Evolutionary conservation across 2,329 filamentous ascomycete species (phyloP).

Genomic region (Fusarium foetens): DNA sequence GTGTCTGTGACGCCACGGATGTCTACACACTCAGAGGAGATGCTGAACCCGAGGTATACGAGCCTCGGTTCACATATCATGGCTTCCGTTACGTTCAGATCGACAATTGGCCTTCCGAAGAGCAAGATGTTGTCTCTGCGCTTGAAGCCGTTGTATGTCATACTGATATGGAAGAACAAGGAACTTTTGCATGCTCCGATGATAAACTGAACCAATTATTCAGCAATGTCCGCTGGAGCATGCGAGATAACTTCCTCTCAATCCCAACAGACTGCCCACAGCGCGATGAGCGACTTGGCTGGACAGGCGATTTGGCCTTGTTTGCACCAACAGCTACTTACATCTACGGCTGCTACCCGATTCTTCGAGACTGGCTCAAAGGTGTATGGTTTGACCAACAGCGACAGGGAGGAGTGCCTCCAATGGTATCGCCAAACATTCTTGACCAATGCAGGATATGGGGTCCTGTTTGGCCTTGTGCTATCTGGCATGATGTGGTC

Average conservation of each 20-base stretch:
- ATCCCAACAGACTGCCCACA: conserved; percentile 69
- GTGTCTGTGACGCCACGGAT: conserved; percentile 60
- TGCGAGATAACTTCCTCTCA: conserved; percentile 67
- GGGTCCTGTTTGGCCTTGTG: conserved; percentile 43
- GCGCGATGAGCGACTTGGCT: conserved; percentile 64
- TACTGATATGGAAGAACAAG: conserved; percentile 63
- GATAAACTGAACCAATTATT: conserved; percentile 63
- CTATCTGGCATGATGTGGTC: conserved; percentile 57
- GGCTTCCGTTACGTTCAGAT: conserved; percentile 65
- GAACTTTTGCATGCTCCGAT: conserved; percentile 64
- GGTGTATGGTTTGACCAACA: conserved; percentile 38
- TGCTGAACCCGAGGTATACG: conserved; percentile 44
- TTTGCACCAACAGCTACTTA: conserved; percentile 64
- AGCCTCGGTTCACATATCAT: conserved; percentile 63
- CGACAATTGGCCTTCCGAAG: conserved; percentile 54
- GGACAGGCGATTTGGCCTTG: conserved; percentile 63
- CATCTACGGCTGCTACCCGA: conserved; percentile 59
- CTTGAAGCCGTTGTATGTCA: conserved; percentile 56
- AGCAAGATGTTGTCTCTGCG: conserved; percentile 15
- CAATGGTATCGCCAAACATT: conserved; percentile 36
- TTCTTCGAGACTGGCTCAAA: conserved; percentile 55
- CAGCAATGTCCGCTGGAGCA: conserved; percentile 65
- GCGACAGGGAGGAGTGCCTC: conserved; percentile 28
- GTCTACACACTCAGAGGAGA: conserved; percentile 51
- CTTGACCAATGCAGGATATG: conserved; percentile 16